Evolutionary conservation across 2,329 filamentous ascomycete genomes (phyloP).

Genomic region (Xylaria sp.): DNA sequence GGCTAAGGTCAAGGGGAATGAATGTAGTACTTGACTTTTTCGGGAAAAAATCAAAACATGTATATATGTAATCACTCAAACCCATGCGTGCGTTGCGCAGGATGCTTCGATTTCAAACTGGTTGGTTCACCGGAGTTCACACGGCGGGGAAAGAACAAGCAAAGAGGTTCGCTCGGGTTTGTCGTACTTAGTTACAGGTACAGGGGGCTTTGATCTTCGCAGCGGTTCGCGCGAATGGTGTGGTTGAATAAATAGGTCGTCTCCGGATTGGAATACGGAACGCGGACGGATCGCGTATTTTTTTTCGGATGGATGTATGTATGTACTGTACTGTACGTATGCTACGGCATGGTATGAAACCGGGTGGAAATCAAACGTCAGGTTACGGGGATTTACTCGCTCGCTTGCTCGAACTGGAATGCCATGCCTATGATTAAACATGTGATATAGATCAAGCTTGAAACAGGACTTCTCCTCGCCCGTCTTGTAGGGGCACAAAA

Average conservation of each 20-base stretch:
- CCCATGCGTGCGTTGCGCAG: slow-evolving; percentile 9
- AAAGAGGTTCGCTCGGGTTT: not conserved
- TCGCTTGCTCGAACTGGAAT: slow-evolving; percentile 8
- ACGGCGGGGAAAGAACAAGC: slow-evolving; percentile 2
- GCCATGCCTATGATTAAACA: not conserved
- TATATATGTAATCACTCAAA: slow-evolving; percentile 32
- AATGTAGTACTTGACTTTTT: not conserved
- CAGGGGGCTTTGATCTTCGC: not conserved
- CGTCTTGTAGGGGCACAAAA: not conserved
- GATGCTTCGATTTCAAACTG: slow-evolving; percentile 11
- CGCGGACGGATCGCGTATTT: not conserved
- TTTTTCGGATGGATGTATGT: slow-evolving; percentile 4
- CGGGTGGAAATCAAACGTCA: slow-evolving; percentile 17
- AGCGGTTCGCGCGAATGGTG: not conserved
- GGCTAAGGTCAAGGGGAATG: too few species aligned
- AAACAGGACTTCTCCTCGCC: not conserved
- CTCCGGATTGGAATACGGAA: slow-evolving; percentile 9
- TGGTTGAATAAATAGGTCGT: not conserved
- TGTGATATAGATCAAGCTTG: not conserved
- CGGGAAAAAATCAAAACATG: not conserved
- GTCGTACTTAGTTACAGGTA: not conserved
- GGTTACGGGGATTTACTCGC: not conserved
- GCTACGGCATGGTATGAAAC: not conserved
- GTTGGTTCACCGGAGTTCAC: slow-evolving; percentile 30
- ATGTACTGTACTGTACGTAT: not conserved